These are phyloP conservation scores for Lignosus rhinocerotis DNA, from an alignment of 1,284 basidiomycete genomes.

Conservation along the genomic window DNA sequence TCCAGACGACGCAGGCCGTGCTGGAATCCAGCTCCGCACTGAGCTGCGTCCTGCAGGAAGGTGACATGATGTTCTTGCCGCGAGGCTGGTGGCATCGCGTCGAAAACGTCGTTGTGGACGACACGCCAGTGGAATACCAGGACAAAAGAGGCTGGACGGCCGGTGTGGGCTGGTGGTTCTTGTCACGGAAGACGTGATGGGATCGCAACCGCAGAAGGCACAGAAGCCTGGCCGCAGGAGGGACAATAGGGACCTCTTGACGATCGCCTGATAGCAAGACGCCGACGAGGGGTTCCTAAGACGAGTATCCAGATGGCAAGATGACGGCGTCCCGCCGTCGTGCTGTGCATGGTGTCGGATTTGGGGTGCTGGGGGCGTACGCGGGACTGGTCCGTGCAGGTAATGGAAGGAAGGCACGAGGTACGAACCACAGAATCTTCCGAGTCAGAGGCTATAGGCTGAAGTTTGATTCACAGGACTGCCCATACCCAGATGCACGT, in stretches of 20 bases:
- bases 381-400: not conserved
- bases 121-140: not conserved
- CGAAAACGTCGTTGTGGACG: slow-evolving; percentile 25
- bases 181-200: slow-evolving; percentile 16
- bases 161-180: slow-evolving; percentile 32
- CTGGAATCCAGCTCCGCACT: slow-evolving; percentile 4
- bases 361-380: not conserved
- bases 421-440: not conserved
- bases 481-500: not conserved
- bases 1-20: not conserved
- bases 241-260: not conserved
- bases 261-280: not conserved
- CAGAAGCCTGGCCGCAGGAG: not conserved
- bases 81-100: slow-evolving; percentile 33
- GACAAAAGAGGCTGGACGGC: slow-evolving; percentile 25
- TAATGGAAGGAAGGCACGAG: not conserved
- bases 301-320: not conserved
- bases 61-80: slow-evolving; percentile 30
- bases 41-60: slow-evolving; percentile 27
- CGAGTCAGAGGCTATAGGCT: slow-evolving; percentile 11
- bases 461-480: slow-evolving; percentile 10
- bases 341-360: not conserved
- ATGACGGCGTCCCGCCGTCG: not conserved
- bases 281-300: not conserved
- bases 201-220: not conserved